Evolutionary conservation across 768 basidiomycete species (phyloP), one percentile per base, ranked within the genome.

Genomic region (Suillus luteus): DNA sequence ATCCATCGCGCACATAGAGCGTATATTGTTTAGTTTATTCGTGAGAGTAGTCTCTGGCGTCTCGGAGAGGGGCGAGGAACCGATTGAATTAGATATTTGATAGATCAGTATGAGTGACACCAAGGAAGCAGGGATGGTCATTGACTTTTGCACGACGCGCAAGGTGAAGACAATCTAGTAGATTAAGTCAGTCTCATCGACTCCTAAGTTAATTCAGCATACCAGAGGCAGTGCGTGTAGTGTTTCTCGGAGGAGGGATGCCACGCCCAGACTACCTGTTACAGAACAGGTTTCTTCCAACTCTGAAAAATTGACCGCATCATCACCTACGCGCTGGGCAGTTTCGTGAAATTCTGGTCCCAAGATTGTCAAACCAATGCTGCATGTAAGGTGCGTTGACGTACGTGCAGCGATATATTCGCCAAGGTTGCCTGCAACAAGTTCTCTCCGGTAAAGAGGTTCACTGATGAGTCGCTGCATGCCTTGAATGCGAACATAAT

Each of bases 341-440:
- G 70, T 63, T 0, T 66, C 64, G n/a, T 61, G 65, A 62, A 75
- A 81, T 62, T 76, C 82, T 80, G 60, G 9, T 1, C 19, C 2
- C 5, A 3, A 62, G 68, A 49, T 58, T 11, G 4, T 61, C 43
- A 61, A 54, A 37, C 10, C 4, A 37, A 46, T 1, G 7, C 7
- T 31, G 27, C 1, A 10, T 4, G 41, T 8, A 55, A 35, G 14
- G 54, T 33, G 41, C 35, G 12, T 33, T 27, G 4, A 62, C 84
- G 67, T 70, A 90, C 90, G 77, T 44, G 76, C 67, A 24, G 83
- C 77, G 48, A 90, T 72, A 69, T 84, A 85, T 35, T 79, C 79
- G 67, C 79, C 76, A 60, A 93, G 78, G 40, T 85, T 85, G 8
- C 86, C 85, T 1, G 90, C 88, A 4, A 91, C 86, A 41, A 92